Conservation (phyloP, 2,329 filamentous ascomycete species). For the Aspergillus pseudoglaucus region DNA sequence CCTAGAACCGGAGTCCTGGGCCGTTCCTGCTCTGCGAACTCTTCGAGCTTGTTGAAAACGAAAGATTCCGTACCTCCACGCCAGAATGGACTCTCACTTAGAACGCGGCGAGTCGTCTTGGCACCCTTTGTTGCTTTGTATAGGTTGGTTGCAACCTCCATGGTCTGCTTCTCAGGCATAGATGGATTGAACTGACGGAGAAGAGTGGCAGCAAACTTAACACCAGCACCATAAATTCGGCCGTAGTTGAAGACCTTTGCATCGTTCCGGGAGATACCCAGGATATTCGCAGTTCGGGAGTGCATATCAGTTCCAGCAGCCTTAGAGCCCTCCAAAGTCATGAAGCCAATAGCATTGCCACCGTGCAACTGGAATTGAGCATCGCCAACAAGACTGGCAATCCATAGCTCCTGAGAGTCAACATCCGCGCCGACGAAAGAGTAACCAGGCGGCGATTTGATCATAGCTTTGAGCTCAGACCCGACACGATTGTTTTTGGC, state of each 20-base stretch:
- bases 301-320: slow-evolving; percentile 89
- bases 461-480: slow-evolving; percentile 95
- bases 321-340: slow-evolving; percentile 96
- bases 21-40: slow-evolving; percentile 90
- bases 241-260: slow-evolving; percentile 99
- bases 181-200: slow-evolving; percentile 88
- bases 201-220: slow-evolving; percentile 86
- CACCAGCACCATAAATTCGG: slow-evolving; percentile 93
- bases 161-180: slow-evolving; percentile 72
- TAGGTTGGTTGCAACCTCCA: slow-evolving; percentile 67
- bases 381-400: slow-evolving; percentile 89
- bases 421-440: slow-evolving; percentile 95
- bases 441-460: slow-evolving; percentile 83
- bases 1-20: slow-evolving; percentile 88
- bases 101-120: slow-evolving; percentile 66
- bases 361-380: slow-evolving; percentile 92
- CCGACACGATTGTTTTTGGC: slow-evolving; percentile 94
- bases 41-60: slow-evolving; percentile 96
- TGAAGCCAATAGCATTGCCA: slow-evolving; percentile 95
- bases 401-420: slow-evolving; percentile 96
- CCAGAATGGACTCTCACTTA: slow-evolving; percentile 80
- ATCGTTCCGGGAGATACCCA: slow-evolving; percentile 90
- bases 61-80: slow-evolving; percentile 93
- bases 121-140: slow-evolving; percentile 87
- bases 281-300: slow-evolving; percentile 82